Evolutionary conservation across 371 early-diverging fungal genomes (phyloP), one percentile per base, ranked within the genome.

Genomic region (Fennellomyces sp.): DNA sequence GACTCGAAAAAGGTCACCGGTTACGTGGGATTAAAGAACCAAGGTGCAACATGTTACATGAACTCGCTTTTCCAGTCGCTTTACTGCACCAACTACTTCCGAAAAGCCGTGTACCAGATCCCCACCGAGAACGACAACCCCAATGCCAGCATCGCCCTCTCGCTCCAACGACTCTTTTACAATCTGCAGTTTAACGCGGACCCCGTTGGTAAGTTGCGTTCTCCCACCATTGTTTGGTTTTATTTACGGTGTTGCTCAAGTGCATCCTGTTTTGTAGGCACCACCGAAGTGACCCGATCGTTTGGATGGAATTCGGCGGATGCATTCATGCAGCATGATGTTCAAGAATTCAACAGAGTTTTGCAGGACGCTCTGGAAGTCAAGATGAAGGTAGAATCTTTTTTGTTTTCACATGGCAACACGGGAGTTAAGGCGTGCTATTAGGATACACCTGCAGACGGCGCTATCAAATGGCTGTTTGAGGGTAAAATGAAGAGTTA

Each of bases 11-110:
- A 87, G 52, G 85, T 87, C 69, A 97, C 97, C 11, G 98, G 98
- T 10, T 93, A 84, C 70, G 93, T 97, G 23, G 99, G 99, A 0
- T 76, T 99, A 58, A 89, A 89, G 56, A 99, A 99, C 75, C 97
- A 99, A 72, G 99, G 99, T 11, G 99, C 99, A 1, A 99, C 99
- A 0, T 99, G 99, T 82, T 99, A 99, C 74, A 95, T 99, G 94
- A 99, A 99, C 83, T 96, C 99, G 42, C 83, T 99, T 13, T 85
- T 99, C 30, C 99, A 99, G 76, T 94, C 97, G 3, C 85, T 99
- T 13, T 99, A 92, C 74, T 95, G 95, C 65, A 98, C 99, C 23
- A 94, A 92, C 63, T 87, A 88, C 70, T 99, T 99, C 78, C 89
- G 97, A 58, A 92, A 92, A 59, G 90, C 95, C 60, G 82, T 92